Evolutionary conservation across 2,329 filamentous ascomycete species (phyloP), one percentile per base, ranked within the genome.

Genomic region (Penicillium sp.): DNA sequence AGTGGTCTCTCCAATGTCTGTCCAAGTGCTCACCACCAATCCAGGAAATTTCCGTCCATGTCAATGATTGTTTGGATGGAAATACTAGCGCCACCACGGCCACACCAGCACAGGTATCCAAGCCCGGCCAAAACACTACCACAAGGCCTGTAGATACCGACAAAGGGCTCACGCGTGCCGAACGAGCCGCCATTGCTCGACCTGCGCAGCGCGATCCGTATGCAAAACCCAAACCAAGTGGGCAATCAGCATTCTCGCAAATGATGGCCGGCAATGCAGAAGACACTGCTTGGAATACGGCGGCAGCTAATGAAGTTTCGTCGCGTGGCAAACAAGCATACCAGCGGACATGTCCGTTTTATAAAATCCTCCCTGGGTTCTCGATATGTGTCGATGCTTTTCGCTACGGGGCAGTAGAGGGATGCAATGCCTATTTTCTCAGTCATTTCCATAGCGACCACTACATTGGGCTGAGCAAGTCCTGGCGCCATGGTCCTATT

Each of bases 401-500:
- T 67, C 86, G 93, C 18, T 99, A 97, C 67, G 94, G 94, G 2
- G 91, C 92, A 4, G 90, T 99, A 0, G 83, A 95, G 68, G 92
- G 91, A 0, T 96, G 92, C 71, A 88, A 89, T 50, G 94, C 93
- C 1, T 99, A 99, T 70, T 99, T 99, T 63, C 81, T 99, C 10
- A 97, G 92, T 64, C 94, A 99, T 69, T 99, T 97, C 63, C 94
- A 99, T 73, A 97, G 92, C 66, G 94, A 99, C 69, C 94, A 99
- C 70, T 99, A 99, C 65, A 86, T 97, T 32, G 94, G 94, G 2
- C 77, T 99, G 10, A 94, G 90, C 10, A 86, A 89, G 7, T 90
- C 82, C 31, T 99, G 94, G 94, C 85, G 80, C 38, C 92, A 99
- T 69, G 94, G 94, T 0, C 93, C 92, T 0, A 97, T 99, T 45